Evolutionary conservation across 306 rosid species (phyloP), one percentile per base, ranked within the genome.

Genomic region (Coriaria nepalensis): DNA sequence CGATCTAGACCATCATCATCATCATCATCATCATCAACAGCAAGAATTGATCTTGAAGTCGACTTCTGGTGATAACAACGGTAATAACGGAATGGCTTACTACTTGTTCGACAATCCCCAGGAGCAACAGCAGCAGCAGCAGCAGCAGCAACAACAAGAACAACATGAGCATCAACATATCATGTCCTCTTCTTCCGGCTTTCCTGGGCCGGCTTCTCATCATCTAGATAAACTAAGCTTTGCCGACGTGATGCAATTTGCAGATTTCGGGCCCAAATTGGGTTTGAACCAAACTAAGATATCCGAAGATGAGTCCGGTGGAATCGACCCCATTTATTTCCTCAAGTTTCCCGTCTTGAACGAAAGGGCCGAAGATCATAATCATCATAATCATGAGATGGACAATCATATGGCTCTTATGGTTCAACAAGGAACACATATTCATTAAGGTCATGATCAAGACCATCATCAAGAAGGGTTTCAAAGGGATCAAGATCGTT

Each of bases 221-320:
- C 71, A 79, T 41, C 73, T 71, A 13, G 95, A 86, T 40, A 86
- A 81, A 33, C 53, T 83, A 45, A 83, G 80, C 61, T 83, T 87
- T 34, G 87, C 87, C 2, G 96, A 87, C 37, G 94, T 83, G 64
- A 82, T 87, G 96, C 93, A 87, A 72, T 87, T 87, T 37, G 87
- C 96, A 5, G 96, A 86, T 69, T 86, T 86, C 10, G 96, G 96
- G 10, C 94, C 94, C 13, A 86, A 86, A 45, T 36, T 86, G 40
- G 83, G 77, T 35, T 60, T 87, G 12, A 80, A 80, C 58, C 95
- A 83, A 54, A 45, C 62, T 60, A 77, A 67, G 49, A 59, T 40
- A 10, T 53, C 69, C 6, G 76, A 53, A 8, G 37, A 10, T 15
- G 73, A 65, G 8, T 47, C 78, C 0, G 7, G 57, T 2, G 90